phyloP scores from a whole-genome alignment of 2,329 filamentous ascomycete genomes.

The Hortaea sp. region DNA sequence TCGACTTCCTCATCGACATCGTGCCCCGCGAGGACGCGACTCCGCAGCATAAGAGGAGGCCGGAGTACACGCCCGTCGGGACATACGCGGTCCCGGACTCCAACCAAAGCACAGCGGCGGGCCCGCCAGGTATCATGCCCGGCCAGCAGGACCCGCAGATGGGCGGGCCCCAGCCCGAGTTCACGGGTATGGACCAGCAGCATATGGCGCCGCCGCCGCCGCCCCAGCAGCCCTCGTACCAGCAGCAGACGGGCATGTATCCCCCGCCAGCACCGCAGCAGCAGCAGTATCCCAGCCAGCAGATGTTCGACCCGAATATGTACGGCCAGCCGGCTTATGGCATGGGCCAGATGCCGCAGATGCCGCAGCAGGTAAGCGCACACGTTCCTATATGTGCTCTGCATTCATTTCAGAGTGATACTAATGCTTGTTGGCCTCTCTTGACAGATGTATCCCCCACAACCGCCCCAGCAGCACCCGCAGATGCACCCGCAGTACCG shows the following conservation, averaged over 20 bases:
- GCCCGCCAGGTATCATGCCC: constrained; percentile 21
- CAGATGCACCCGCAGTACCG: constrained; percentile 1
- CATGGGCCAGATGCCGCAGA: constrained; percentile 22
- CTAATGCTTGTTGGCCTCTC: not conserved
- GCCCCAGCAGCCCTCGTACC: constrained; percentile 47
- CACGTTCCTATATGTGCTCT: not conserved
- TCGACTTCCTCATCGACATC: constrained; percentile 98
- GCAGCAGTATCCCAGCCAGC: constrained; percentile 62
- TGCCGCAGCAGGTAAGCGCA: constrained; percentile 12
- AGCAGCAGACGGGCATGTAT: constrained; percentile 71
- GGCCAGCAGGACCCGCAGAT: constrained; percentile 19
- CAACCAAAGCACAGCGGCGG: constrained; percentile 37
- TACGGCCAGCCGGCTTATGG: constrained; percentile 40
- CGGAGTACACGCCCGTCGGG: constrained; percentile 29
- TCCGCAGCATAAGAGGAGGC: constrained; percentile 64
- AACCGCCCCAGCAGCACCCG: constrained; percentile 2
- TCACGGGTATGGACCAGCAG: constrained; percentile 22
- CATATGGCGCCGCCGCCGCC: constrained; percentile 12
- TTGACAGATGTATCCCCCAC: constrained; percentile 1
- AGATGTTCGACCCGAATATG: constrained; percentile 75
- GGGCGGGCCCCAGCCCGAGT: constrained; percentile 19
- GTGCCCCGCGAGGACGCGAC: constrained; percentile 90
- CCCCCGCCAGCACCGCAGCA: constrained; percentile 63
- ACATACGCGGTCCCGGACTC: constrained; percentile 41
- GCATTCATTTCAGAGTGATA: not conserved